Conservation (phyloP, 495 filamentous ascomycete species). For the Podospora bellae-mahoneyi region DNA sequence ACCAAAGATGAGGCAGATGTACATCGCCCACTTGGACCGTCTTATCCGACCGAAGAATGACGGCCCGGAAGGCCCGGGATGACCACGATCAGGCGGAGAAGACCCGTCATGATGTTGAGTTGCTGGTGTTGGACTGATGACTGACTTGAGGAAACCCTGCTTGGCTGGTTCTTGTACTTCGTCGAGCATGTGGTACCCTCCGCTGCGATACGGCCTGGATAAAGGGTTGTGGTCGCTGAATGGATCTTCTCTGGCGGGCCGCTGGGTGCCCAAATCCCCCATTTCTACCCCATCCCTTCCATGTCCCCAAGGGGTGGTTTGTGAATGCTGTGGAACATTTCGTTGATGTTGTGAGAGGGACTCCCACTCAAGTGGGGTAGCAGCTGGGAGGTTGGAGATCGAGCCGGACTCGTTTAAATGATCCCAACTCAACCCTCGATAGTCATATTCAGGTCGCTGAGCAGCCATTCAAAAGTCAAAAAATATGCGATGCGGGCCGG, state of each 20-base stretch:
- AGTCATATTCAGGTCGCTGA: not conserved
- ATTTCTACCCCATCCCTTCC: not conserved
- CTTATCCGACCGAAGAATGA: constrained; percentile 17
- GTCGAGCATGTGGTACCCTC: not conserved
- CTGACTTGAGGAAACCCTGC: not conserved
- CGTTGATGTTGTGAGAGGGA: not conserved
- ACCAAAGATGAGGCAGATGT: constrained; percentile 34
- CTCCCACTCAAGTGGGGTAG: not conserved
- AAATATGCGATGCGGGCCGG: not conserved
- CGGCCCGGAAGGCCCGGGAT: not conserved
- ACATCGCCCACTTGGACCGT: constrained; percentile 34
- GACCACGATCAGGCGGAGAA: not conserved
- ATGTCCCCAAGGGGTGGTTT: not conserved
- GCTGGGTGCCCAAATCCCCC: not conserved
- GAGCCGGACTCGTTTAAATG: not conserved
- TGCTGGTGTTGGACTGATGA: not conserved
- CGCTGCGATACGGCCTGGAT: not conserved
- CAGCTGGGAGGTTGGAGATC: not conserved
- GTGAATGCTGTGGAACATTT: not conserved
- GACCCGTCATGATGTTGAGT: not conserved
- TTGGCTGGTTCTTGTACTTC: not conserved
- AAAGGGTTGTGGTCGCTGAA: not conserved
- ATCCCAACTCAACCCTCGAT: not conserved
- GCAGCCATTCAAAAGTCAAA: not conserved
- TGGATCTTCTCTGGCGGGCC: not conserved